Base-by-base conservation (phyloP, 495 filamentous ascomycete species). In the Elasticomyces elasticus region DNA sequence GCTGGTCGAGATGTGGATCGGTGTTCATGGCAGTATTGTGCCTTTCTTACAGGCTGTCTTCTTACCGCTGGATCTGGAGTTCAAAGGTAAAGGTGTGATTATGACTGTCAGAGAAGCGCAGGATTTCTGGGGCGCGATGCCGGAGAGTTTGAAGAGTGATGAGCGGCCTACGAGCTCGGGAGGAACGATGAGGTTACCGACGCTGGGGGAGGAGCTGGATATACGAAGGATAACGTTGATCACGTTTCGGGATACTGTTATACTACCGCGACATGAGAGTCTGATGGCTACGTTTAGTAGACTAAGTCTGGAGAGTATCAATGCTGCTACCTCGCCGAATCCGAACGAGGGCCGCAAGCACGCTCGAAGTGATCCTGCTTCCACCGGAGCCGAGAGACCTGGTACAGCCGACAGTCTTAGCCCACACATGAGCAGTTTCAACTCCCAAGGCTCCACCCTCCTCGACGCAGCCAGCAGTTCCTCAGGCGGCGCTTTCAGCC, bases 31-130 rank as follows among this genome's bases (percentile, higher is more conserved):
- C 7, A 86, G 76, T 19, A 85, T 97, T 43, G 70, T 97, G 12
- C 94, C 94, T 0, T 99, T 94, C 65, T 83, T 97, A 53, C 94
- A 99, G 72, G 91, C 90, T 0, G 90, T 95, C 4, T 95, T 99
- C 66, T 74, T 99, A 1, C 94, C 92, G 0, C 72, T 99, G 12
- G 92, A 99, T 62, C 80, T 91, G 13, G 94, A 99, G 63, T 95
- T 98, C 68, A 84, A 86, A 51, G 91, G 92, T 27, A 75, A 74
- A 37, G 92, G 92, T 5, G 72, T 81, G 0, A 67, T 95, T 53
- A 83, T 98, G 80, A 79, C 76, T 2, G 55, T 76, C 0, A 79
- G 82, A 1, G 86, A 94, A 64, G 84, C 88, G 7, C 76, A 79
- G 1, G 90, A 96, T 25, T 96, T 96, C 69, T 96, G 92, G 86